Evolutionary conservation across 78 protist genomes (phyloP), one percentile per base, ranked within the genome.

Genomic region (Diacronema lutheri): DNA sequence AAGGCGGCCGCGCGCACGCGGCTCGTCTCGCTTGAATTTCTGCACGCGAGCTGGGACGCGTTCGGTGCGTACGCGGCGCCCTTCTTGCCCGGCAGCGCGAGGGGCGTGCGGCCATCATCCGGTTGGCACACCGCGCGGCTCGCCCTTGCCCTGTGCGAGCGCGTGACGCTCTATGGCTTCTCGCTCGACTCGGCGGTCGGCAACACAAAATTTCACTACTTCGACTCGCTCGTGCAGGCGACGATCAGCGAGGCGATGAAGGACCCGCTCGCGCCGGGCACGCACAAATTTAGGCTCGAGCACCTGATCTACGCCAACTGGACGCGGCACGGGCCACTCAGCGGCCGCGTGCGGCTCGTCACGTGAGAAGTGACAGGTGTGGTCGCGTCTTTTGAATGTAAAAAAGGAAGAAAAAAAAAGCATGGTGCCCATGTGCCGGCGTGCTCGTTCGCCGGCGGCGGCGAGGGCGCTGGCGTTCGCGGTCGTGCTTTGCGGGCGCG

Each of bases 81-180:
- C 1, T 16, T 1, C 35, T 4, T 13, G 10, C 37, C 76, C 16
- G 40, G 40, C 31, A 10, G 0, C 20, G 26, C 12, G n/a, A 11
- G 21, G 2, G 40, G n/a, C 12, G 57, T 58, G 31, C 79, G 58
- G 1, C 79, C 79, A 0, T 71, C 79, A 0, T 41, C 58, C 21
- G 79, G 79, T 23, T 71, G 79, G 79, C 79, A 71, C 79, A 21
- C 41, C 23, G 58, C 79, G 16, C 79, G 79, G 50, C 60, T 71
- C 35, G 79, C 79, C 11, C 57, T 71, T 10, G 35, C 10, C 5
- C 29, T 11, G 26, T 61, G 66, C 66, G 35, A 14, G 66, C 2
- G 13, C 19, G 71, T 64, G 41, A 29, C 10, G 16, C 13, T 64
- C 41, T 64, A 33, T 12, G 71, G 71, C 37, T 64, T 64, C 40